Evolutionary conservation across 495 filamentous ascomycete genomes (phyloP), one percentile per base, ranked within the genome.

Genomic region (Articulospora tetracladia): DNA sequence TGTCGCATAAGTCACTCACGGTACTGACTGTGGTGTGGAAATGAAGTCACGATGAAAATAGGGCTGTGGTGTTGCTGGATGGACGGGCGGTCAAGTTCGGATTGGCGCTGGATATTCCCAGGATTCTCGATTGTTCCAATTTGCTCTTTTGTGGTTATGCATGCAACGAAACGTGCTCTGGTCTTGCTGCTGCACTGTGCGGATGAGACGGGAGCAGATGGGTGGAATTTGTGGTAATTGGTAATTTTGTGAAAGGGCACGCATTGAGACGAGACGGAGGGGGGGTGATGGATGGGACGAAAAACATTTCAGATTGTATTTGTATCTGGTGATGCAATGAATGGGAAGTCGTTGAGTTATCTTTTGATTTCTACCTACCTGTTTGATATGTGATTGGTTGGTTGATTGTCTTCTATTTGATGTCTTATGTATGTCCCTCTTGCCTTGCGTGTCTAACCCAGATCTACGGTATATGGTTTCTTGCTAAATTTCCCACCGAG

Each of bases 91-190:
- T 68, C 61, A 57, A 27, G 28, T 60, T 49, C 34, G 58, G 58
- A 64, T 59, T 62, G 52, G 54, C 28, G 61, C 55, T 27, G 61
- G 58, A 67, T 64, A 67, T 64, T 64, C 58, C 58, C 61, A 64
- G 51, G 61, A 59, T 61, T 59, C 59, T 32, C 25, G 27, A 4
- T 54, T 36, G 20, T 55, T 27, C 28, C 12, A 34, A 6, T 55
- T 36, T 23, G 19, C 41, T 61, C 58, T 53, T 25, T 61, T 13
- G 24, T 27, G 56, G 49, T 49, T 53, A 46, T 60, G 46, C 53
- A 19, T 50, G 30, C 44, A 15, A 44, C 15, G 4, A 44, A 12
- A 7, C n/a, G n/a, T n/a, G n/a, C n/a, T n/a, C n/a, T n/a, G n/a
- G n/a, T n/a, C n/a, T n/a, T n/a, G 51, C 41, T 19, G 28, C 30